Evolutionary conservation across 225 moss, liverwort and hornwort genomes (phyloP), one percentile per base, ranked within the genome.

Genomic region (Asterella californica): DNA sequence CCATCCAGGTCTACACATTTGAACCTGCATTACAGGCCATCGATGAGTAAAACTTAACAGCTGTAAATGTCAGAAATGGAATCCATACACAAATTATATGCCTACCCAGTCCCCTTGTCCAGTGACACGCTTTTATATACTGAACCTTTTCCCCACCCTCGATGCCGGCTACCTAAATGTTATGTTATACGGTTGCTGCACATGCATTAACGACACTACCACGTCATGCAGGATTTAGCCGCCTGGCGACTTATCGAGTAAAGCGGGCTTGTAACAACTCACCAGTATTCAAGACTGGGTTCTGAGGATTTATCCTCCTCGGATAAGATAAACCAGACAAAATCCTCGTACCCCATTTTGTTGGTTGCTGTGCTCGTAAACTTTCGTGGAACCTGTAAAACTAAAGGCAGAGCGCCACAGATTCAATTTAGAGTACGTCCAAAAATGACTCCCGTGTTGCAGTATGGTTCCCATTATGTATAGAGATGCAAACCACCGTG

Each of bases 281-380:
- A 96, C 96, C 94, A 96, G 79, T 94, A 96, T 80, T 96, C 96
- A 1, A 96, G 91, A 80, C 96, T 94, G 32, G 94, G 88, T 74
- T 94, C 92, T 29, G 92, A 94, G 38, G 96, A 90, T 83, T 96
- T 96, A 70, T 96, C 96, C 82, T 96, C 96, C 75, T 96, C 96
- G 32, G 94, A 96, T 54, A 96, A 85, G 63, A 96, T 96, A 74
- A 96, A 96, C 96, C 94, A 96, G 19, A 96, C 96, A 76, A 96
- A 96, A 79, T 96, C 96, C 84, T 96, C 96, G 80, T 96, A 96
- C 33, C 96, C 96, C 96, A 96, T 96, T 75, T 94, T 94, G 63
- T 91, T 92, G 77, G 92, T 90, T 55, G 87, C 90, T 80, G 86
- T 84, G 82, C 96, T 96, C 61, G 80, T 94, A 78, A 96, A 94